Evolutionary conservation across 305 asterid genomes (phyloP).

Genomic region (Salvia sclarea): DNA sequence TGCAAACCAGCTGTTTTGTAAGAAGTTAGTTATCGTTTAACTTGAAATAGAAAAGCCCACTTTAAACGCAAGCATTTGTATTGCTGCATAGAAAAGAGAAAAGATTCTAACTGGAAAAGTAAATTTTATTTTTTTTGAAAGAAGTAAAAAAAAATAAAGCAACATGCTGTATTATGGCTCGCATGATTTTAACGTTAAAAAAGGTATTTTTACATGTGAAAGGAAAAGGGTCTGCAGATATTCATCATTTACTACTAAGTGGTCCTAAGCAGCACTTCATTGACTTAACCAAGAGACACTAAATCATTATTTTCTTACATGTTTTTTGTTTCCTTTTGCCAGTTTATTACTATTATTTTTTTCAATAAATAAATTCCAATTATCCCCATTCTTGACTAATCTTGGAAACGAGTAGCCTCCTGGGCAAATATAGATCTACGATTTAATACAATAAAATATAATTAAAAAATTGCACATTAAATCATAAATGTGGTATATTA

Average conservation of each 20-base stretch:
- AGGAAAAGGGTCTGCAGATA: not conserved
- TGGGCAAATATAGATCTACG: not conserved
- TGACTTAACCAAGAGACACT: constrained; percentile 20
- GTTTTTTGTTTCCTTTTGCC: not conserved
- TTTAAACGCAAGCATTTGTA: not conserved
- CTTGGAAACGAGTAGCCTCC: not conserved
- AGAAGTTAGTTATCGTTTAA: constrained; percentile 28
- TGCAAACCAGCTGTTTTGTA: constrained; percentile 37
- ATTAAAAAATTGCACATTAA: too few relatives aligned
- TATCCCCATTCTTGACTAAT: not conserved
- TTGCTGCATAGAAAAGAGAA: constrained; percentile 21
- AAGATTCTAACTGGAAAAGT: constrained; percentile 25
- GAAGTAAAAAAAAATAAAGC: too few relatives aligned
- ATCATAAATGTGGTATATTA: too few relatives aligned
- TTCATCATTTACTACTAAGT: constrained; percentile 37
- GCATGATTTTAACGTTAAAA: constrained; percentile 33
- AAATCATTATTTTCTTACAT: constrained; percentile 21
- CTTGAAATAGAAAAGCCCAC: constrained; percentile 22
- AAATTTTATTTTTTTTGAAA: too few relatives aligned
- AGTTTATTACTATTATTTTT: too few relatives aligned
- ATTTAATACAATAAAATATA: not conserved
- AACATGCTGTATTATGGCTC: constrained; percentile 23
- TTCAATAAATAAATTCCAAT: too few relatives aligned
- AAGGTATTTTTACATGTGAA: constrained; percentile 22
- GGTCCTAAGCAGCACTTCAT: constrained; percentile 36